These are phyloP conservation scores for Kitagawia praeruptora DNA, from an alignment of 129 eudicot species.

Conservation along the genomic window DNA sequence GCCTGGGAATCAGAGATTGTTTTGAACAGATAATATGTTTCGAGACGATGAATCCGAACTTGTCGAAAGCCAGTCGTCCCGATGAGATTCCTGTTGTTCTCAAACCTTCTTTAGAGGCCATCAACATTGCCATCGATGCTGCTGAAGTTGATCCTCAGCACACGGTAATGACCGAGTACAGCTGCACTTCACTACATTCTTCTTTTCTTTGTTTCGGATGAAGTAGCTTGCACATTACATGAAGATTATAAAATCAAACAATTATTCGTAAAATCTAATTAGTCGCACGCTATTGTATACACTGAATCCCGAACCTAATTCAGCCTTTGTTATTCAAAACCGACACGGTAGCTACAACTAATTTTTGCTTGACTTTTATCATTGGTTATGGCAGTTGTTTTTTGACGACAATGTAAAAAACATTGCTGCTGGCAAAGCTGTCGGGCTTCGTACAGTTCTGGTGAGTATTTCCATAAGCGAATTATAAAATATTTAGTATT, in stretches of 20 bases:
- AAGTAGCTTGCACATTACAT: background rate
- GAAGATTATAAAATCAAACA: background rate
- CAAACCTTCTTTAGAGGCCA: constrained; percentile 78
- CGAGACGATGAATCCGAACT: constrained; percentile 78
- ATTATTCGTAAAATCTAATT: no score
- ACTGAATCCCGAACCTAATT: no score
- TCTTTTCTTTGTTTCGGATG: background rate
- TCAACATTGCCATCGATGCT: constrained; percentile 55
- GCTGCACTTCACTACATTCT: background rate
- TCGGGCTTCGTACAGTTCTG: constrained; percentile 78
- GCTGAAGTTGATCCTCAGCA: constrained; percentile 69
- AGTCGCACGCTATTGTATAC: no score
- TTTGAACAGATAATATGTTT: constrained; percentile 81
- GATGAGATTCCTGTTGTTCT: constrained; percentile 69
- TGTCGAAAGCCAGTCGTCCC: constrained; percentile 45
- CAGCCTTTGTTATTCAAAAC: no score
- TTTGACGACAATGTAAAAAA: constrained; percentile 69
- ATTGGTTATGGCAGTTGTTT: constrained; percentile 48
- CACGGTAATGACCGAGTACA: constrained; percentile 42
- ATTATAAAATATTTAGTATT: no score
- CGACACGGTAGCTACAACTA: background rate
- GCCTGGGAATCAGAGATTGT: constrained; percentile 69
- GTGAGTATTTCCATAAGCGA: constrained; percentile 19
- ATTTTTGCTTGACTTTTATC: constrained; percentile 1
- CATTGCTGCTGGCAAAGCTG: constrained; percentile 67